Conservation (phyloP, 306 rosid genomes). For the Geum urbanum region DNA sequence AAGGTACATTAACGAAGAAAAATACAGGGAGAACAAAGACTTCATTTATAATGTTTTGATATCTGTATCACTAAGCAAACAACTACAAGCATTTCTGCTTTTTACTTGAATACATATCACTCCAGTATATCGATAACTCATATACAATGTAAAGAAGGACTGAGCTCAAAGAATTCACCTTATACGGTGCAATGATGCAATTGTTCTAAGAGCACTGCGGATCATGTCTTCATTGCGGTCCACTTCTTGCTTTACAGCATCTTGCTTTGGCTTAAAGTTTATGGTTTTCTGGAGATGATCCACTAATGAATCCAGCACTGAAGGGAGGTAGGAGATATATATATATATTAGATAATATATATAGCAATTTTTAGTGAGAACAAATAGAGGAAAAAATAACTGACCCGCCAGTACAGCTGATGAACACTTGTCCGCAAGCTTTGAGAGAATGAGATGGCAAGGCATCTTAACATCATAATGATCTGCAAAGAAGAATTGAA, state of each 20-base stretch:
- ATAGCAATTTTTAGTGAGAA: constrained; percentile 4
- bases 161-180: constrained; percentile 50
- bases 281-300: constrained; percentile 98
- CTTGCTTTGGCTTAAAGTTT: constrained; percentile 91
- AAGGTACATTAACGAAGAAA: neutral
- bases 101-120: too few species aligned
- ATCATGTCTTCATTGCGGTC: constrained; percentile 99
- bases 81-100: too few species aligned
- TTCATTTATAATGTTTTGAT: neutral
- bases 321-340: constrained; percentile 19
- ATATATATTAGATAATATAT: constrained; percentile 15
- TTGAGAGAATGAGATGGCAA: constrained; percentile 95
- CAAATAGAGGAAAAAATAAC: constrained; percentile 24
- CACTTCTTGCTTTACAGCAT: constrained; percentile 99
- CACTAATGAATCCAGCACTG: constrained; percentile 95
- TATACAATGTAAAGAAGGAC: neutral
- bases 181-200: constrained; percentile 87
- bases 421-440: constrained; percentile 94
- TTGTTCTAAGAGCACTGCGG: constrained; percentile 96
- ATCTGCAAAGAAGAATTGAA: constrained; percentile 41
- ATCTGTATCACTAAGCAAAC: neutral
- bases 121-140: neutral
- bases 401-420: constrained; percentile 92
- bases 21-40: neutral
- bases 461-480: constrained; percentile 99